Conservation (phyloP, 2,329 filamentous ascomycete species). For the Diaporthe destruens region DNA sequence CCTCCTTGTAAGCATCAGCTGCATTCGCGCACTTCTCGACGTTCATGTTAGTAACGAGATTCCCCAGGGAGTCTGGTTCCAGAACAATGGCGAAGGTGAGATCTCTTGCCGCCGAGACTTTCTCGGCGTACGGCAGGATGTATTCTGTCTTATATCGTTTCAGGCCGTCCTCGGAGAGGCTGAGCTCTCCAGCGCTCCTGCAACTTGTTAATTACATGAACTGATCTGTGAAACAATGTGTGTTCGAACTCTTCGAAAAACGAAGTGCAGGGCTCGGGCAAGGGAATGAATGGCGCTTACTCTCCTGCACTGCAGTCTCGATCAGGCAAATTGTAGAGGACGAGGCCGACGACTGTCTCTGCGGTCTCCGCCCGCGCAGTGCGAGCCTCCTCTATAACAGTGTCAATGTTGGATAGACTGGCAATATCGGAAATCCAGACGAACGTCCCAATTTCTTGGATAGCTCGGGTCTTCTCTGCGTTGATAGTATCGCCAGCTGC, state of each 20-base stretch:
- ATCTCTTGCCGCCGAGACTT: conserved; percentile 53
- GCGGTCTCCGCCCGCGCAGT: conserved; percentile 51
- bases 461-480: conserved; percentile 1
- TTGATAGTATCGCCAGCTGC: conserved; percentile 4
- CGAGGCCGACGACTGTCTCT: conserved; percentile 56
- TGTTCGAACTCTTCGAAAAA: too few species aligned
- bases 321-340: conserved; percentile 60
- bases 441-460: conserved; percentile 9
- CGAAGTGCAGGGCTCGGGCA: too few species aligned
- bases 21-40: conserved; percentile 48
- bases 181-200: conserved; percentile 55
- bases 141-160: conserved; percentile 56
- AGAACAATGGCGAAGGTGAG: conserved; percentile 58
- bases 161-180: conserved; percentile 52
- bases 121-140: conserved; percentile 55
- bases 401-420: conserved; percentile 51
- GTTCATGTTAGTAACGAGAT: conserved; percentile 44
- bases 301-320: conserved; percentile 60
- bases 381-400: conserved; percentile 55
- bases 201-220: too few species aligned
- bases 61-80: conserved; percentile 60
- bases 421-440: conserved; percentile 12
- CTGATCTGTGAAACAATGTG: too few species aligned
- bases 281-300: too few species aligned
- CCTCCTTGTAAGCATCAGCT: conserved; percentile 54